phyloP scores from a whole-genome alignment of 1,284 basidiomycete species.

The Fomitopsis pinicola region DNA sequence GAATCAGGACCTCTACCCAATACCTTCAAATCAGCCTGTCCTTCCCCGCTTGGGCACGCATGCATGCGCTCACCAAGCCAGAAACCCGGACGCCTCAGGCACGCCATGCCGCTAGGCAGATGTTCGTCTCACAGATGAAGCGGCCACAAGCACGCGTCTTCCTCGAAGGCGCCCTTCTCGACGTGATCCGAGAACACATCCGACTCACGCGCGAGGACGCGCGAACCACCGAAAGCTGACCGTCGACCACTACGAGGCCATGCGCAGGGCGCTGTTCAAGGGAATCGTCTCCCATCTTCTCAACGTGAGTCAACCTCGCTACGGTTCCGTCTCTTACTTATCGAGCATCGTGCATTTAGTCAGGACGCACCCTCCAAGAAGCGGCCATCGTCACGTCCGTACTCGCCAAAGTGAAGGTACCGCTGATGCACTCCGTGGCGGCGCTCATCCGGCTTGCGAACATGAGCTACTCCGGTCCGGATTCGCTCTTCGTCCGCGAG shows the following conservation, averaged over 20 bases:
- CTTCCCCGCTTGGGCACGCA: slow-evolving; percentile 92
- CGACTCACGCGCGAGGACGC: slow-evolving; percentile 37
- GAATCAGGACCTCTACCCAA: slow-evolving; percentile 96
- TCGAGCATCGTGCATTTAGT: slow-evolving; percentile 30
- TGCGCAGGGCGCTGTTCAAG: slow-evolving; percentile 95
- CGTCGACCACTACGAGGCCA: slow-evolving; percentile 90
- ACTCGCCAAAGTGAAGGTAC: slow-evolving; percentile 88
- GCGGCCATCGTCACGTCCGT: slow-evolving; percentile 94
- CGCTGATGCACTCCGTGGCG: slow-evolving; percentile 94
- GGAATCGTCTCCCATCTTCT: slow-evolving; percentile 95
- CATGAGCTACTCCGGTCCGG: slow-evolving; percentile 97
- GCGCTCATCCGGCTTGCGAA: slow-evolving; percentile 90
- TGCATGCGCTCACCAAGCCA: slow-evolving; percentile 90
- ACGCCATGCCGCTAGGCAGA: slow-evolving; percentile 89
- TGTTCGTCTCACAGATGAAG: slow-evolving; percentile 97
- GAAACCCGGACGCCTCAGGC: slow-evolving; percentile 96
- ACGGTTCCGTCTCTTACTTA: background rate
- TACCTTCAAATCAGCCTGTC: slow-evolving; percentile 97
- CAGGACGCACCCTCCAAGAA: slow-evolving; percentile 90
- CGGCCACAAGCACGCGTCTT: slow-evolving; percentile 94
- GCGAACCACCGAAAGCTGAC: slow-evolving; percentile 81
- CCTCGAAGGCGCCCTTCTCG: slow-evolving; percentile 88
- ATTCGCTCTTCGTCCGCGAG: slow-evolving; percentile 95
- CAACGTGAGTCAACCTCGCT: slow-evolving; percentile 54
- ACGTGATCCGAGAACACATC: slow-evolving; percentile 91